Evolutionary conservation across 768 basidiomycete genomes (phyloP), one percentile per base, ranked within the genome.

Genomic region (Leccinum uliginosum): DNA sequence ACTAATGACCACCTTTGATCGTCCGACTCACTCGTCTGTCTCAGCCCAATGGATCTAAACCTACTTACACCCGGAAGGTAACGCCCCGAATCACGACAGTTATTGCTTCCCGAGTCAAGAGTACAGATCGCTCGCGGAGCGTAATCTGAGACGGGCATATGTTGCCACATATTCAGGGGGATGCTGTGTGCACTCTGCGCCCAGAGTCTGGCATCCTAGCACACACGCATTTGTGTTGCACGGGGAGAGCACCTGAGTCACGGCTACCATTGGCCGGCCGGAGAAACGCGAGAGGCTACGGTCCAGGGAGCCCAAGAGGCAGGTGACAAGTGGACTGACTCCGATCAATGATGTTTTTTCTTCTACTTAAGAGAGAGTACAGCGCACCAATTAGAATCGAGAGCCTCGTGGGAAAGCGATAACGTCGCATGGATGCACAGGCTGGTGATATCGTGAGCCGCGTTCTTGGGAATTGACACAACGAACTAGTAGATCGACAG

Each of bases 401-500:
- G 47, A 30, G 47, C 21, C 46, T 47, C 30, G 48, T 55, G 51
- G 15, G 43, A 55, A 45, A 21, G 34, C 11, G 55, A 60, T 56
- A 32, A 32, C 7, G 30, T 17, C 17, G 23, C 12, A 38, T 35
- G 55, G 24, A 23, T 34, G 43, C 15, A 21, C 21, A 26, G 27
- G 9, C 43, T 23, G 1, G 2, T 35, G 8, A 44, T 38, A n/a
- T 29, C 5, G 29, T 29, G 51, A 40, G 52, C 30, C 26, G 26
- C 17, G 23, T 10, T 9, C 21, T 47, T 7, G 8, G 3, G 19
- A 23, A 26, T 24, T 10, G 53, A 52, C 29, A 47, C 29, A 50
- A 45, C 49, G 49, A 44, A 34, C 4, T 35, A 19, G 53, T 35
- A 19, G 53, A 49, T 51, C 57, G 53, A 55, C 52, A 32, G 10